Conservation (phyloP, 805 yeast genomes). For the Saccharomycopsis oosterbeekiorum region DNA sequence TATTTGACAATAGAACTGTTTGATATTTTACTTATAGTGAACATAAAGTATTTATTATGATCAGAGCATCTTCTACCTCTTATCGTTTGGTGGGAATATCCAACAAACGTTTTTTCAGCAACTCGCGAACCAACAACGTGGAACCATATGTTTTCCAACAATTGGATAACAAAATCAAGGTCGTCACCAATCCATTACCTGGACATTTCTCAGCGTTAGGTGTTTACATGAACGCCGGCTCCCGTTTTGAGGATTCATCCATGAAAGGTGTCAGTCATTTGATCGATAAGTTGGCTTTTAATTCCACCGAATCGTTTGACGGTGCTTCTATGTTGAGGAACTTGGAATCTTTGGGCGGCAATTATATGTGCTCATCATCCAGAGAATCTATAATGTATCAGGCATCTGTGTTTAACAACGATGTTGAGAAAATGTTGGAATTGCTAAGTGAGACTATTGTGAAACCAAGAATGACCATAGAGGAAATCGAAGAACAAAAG, state of each 20-base stretch:
- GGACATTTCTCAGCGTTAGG: slow-evolving; percentile 91
- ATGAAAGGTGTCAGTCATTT: slow-evolving; percentile 74
- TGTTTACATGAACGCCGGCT: slow-evolving; percentile 82
- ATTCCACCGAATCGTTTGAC: slow-evolving; percentile 47
- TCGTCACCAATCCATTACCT: slow-evolving; percentile 78
- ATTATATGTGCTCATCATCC: slow-evolving; percentile 85
- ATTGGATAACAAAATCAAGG: slow-evolving; percentile 65
- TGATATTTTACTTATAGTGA: not conserved
- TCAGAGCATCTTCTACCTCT: not conserved
- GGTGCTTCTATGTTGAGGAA: slow-evolving; percentile 67
- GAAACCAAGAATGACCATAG: slow-evolving; percentile 54
- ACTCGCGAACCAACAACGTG: not conserved
- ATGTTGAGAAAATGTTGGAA: slow-evolving; percentile 68
- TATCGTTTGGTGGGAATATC: not conserved
- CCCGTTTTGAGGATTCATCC: slow-evolving; percentile 59
- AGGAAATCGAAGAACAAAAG: slow-evolving; percentile 66
- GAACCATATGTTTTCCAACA: slow-evolving; percentile 14
- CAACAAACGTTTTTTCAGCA: not conserved
- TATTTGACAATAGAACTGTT: not conserved
- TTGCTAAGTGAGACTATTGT: slow-evolving; percentile 71
- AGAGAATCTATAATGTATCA: slow-evolving; percentile 90
- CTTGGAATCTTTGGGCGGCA: slow-evolving; percentile 80
- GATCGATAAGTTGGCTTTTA: slow-evolving; percentile 77
- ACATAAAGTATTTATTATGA: not conserved
- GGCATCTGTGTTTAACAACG: slow-evolving; percentile 85